Conservation (phyloP, 1,284 basidiomycete genomes). For the Schizophyllum amplum region DNA sequence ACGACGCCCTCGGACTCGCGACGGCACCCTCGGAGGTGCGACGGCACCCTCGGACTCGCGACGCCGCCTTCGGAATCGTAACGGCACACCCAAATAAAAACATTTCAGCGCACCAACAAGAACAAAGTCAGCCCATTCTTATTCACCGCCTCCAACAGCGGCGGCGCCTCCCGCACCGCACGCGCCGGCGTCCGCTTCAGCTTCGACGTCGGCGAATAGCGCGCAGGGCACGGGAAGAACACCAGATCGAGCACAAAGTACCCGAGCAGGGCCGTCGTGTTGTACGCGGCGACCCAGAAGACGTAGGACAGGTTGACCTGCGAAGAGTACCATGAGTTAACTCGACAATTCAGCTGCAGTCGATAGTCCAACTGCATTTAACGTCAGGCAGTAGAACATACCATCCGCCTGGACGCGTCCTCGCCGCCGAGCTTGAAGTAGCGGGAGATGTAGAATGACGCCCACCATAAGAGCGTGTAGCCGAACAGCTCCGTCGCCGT, state of each 20-base stretch:
- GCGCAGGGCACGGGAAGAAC: constrained; percentile 44
- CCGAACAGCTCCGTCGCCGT: constrained; percentile 70
- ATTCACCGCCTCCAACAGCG: constrained; percentile 77
- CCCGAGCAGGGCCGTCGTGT: constrained; percentile 76
- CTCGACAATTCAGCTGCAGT: background rate
- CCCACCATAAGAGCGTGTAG: constrained; percentile 79
- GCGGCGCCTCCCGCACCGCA: constrained; percentile 32
- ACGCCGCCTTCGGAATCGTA: no score
- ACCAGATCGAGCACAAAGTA: constrained; percentile 74
- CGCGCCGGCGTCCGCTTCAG: background rate
- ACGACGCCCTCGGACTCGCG: no score
- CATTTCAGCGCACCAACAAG: constrained; percentile 56
- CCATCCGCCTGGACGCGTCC: constrained; percentile 73
- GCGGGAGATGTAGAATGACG: constrained; percentile 36
- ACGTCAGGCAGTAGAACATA: no score
- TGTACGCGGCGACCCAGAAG: constrained; percentile 86
- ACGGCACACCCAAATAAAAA: background rate
- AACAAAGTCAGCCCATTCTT: constrained; percentile 77
- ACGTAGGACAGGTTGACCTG: constrained; percentile 89
- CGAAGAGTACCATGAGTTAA: background rate
- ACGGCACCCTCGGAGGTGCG: no score
- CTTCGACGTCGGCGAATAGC: constrained; percentile 25
- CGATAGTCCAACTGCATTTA: constrained; percentile 3
- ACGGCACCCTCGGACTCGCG: no score
- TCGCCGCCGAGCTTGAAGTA: constrained; percentile 29